Evolutionary conservation across 1,284 basidiomycete genomes (phyloP).

Genomic region (Afroboletus lepidellus): DNA sequence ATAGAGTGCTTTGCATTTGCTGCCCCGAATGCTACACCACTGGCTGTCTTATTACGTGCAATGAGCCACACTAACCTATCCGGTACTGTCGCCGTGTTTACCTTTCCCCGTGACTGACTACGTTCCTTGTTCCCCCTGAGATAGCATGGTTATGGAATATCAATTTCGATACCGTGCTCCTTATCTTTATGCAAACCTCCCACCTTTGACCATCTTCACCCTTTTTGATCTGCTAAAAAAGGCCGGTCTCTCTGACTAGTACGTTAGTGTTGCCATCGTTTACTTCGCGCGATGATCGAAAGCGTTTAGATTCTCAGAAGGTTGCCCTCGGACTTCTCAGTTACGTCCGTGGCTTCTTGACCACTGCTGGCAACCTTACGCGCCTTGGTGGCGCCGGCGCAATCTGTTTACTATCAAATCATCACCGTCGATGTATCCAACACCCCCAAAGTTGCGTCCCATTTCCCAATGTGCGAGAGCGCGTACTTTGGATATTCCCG

Average conservation of each 20-base stretch:
- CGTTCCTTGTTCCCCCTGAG: slow-evolving; percentile 2
- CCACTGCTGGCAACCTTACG: slow-evolving; percentile 19
- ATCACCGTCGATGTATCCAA: slow-evolving; percentile 24
- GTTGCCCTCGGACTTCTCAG: slow-evolving; percentile 33
- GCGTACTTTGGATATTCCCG: slow-evolving; percentile 24
- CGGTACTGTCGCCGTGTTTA: slow-evolving; percentile 1
- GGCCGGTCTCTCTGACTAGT: slow-evolving; percentile 14
- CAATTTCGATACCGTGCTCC: slow-evolving; percentile 14
- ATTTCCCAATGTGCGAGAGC: slow-evolving; percentile 22
- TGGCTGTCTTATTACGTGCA: slow-evolving; percentile 10
- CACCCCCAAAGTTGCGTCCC: slow-evolving; percentile 13
- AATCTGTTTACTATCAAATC: slow-evolving; percentile 21
- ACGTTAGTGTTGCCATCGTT: slow-evolving; percentile 19
- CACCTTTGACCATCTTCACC: slow-evolving; percentile 12
- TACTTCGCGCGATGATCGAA: slow-evolving; percentile 29
- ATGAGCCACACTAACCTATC: background rate
- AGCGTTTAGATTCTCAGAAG: slow-evolving; percentile 32
- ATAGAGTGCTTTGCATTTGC: background rate
- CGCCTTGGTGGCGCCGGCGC: slow-evolving; percentile 31
- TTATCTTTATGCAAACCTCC: slow-evolving; percentile 24
- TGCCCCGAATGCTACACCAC: background rate
- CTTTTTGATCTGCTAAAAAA: slow-evolving; percentile 22
- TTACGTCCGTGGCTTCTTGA: slow-evolving; percentile 36
- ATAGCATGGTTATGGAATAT: slow-evolving; percentile 15
- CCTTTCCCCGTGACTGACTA: slow-evolving; percentile 3